Evolutionary conservation across 306 rosid species (phyloP).

Genomic region (cucumber (Cucumis sativus)): DNA sequence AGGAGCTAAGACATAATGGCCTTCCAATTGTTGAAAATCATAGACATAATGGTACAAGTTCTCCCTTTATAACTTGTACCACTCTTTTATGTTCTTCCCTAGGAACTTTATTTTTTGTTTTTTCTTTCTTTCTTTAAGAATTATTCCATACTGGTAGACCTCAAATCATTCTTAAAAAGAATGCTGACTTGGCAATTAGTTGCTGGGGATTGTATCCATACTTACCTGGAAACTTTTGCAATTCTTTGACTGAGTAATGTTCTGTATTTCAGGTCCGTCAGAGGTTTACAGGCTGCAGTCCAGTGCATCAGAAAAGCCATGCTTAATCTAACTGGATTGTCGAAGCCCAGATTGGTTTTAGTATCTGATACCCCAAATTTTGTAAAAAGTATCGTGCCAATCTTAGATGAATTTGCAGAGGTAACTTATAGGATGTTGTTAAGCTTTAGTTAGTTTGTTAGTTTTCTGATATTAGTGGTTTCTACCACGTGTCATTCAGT

Average conservation of each 20-base stretch:
- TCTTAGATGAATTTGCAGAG: slow-evolving; percentile 73
- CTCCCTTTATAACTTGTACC: neutral
- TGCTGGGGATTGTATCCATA: neutral
- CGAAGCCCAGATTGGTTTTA: slow-evolving; percentile 62
- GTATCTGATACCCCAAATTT: slow-evolving; percentile 84
- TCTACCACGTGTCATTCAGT: too few relatives aligned
- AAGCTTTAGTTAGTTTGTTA: too few relatives aligned
- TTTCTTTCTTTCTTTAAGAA: too few relatives aligned
- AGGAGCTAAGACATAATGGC: too few relatives aligned
- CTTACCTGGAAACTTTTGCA: neutral
- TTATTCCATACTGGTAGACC: neutral
- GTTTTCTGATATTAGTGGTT: too few relatives aligned
- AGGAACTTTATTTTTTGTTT: too few relatives aligned
- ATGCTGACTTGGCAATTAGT: neutral
- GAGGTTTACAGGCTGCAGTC: slow-evolving; percentile 72
- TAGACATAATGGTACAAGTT: too few relatives aligned
- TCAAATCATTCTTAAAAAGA: too few relatives aligned
- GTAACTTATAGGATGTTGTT: slow-evolving; percentile 16
- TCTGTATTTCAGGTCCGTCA: slow-evolving; percentile 43
- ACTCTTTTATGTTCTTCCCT: neutral
- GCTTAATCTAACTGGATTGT: slow-evolving; percentile 16
- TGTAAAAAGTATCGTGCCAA: slow-evolving; percentile 35
- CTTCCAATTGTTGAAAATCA: too few relatives aligned
- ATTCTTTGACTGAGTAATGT: slow-evolving; percentile 3
- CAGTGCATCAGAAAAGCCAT: slow-evolving; percentile 52